Evolutionary conservation across 2,329 filamentous ascomycete genomes (phyloP).

Genomic region (Venturia nashicola): DNA sequence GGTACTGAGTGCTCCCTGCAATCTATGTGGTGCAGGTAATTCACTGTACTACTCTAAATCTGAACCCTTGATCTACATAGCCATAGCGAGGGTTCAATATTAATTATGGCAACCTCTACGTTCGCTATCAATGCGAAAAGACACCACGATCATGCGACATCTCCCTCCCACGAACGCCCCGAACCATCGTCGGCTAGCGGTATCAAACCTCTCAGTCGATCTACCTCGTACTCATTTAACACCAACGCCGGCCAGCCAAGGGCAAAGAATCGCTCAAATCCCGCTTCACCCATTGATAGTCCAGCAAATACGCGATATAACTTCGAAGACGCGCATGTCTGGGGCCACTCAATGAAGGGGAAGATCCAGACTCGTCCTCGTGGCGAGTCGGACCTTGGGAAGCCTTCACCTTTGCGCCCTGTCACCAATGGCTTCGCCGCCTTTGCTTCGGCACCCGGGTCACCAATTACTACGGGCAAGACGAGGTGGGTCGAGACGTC

Average conservation of each 20-base stretch:
- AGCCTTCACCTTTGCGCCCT: slow-evolving; percentile 16
- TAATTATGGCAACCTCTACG: slow-evolving; percentile 1
- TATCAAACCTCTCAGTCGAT: neutral
- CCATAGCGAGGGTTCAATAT: neutral
- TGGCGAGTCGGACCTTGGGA: slow-evolving; percentile 34
- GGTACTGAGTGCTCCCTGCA: neutral
- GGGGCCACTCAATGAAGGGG: neutral
- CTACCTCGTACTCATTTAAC: neutral
- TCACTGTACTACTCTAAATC: neutral
- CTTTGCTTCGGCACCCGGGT: slow-evolving; percentile 24
- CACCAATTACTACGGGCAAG: neutral
- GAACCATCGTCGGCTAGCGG: neutral
- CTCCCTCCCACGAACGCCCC: neutral
- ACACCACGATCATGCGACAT: neutral
- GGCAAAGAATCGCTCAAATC: neutral
- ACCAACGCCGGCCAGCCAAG: neutral
- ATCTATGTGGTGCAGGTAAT: neutral
- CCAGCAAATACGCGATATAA: neutral
- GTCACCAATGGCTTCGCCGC: slow-evolving; percentile 16
- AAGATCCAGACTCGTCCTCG: slow-evolving; percentile 21
- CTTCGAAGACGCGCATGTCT: neutral
- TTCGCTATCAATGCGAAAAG: neutral
- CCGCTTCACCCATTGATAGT: neutral
- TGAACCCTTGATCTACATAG: neutral
- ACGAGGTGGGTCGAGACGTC: neutral